Evolutionary conservation across 2,329 filamentous ascomycete genomes (phyloP).

Genomic region (Aspergillus novofumigatus): DNA sequence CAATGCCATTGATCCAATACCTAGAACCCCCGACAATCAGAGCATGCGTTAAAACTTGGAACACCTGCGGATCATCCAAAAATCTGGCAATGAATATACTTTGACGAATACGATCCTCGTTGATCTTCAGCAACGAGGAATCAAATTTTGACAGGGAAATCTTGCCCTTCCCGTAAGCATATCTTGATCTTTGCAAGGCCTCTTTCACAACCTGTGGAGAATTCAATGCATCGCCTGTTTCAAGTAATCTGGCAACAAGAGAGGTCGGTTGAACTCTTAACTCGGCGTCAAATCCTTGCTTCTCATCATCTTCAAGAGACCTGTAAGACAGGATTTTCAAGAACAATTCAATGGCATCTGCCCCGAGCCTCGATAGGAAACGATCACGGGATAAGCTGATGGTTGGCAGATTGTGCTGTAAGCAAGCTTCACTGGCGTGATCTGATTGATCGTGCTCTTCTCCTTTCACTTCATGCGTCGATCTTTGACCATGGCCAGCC

Average conservation of each 20-base stretch:
- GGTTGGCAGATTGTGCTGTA: conserved; percentile 18
- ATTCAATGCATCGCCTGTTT: conserved; percentile 33
- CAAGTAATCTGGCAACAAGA: conserved; percentile 28
- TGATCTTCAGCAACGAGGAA: conserved; percentile 24
- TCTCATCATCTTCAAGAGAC: conserved; percentile 20
- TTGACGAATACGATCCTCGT: conserved; percentile 39
- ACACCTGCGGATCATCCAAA: conserved; percentile 24
- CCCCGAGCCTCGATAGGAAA: conserved; percentile 23
- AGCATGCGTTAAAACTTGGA: conserved; percentile 30
- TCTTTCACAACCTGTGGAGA: conserved; percentile 24
- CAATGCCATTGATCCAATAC: conserved; percentile 31
- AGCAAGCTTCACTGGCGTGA: background rate
- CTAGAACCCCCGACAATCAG: conserved; percentile 36
- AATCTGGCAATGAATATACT: conserved; percentile 35
- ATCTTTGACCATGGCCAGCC: conserved; percentile 4
- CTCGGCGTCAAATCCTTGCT: conserved; percentile 18
- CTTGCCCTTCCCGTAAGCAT: conserved; percentile 29
- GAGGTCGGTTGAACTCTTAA: conserved; percentile 27
- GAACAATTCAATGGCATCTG: conserved; percentile 33
- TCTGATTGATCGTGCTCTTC: background rate
- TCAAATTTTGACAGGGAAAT: conserved; percentile 21
- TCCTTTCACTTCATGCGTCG: background rate
- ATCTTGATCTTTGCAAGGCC: conserved; percentile 20
- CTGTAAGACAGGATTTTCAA: conserved; percentile 27
- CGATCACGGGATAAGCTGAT: conserved; percentile 25